phyloP scores from a whole-genome alignment of 306 rosid genomes.

The Luffa acutangula region DNA sequence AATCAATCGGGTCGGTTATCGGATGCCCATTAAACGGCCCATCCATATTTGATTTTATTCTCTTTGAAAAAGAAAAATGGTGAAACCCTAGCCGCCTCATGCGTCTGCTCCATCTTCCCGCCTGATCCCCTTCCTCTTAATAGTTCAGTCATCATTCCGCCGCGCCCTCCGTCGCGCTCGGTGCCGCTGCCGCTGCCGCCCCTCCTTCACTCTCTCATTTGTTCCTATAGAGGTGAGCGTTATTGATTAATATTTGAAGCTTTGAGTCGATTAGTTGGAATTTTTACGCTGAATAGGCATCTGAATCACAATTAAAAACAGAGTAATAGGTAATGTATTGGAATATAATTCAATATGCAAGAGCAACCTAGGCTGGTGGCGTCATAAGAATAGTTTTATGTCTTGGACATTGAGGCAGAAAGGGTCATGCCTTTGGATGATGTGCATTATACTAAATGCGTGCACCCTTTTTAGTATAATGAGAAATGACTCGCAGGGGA shows the following conservation, averaged over 20 bases:
- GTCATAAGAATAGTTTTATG: neutral
- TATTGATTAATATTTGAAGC: neutral
- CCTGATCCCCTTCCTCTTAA: neutral
- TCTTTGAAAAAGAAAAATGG: no score
- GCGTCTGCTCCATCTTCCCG: no score
- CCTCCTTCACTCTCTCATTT: neutral
- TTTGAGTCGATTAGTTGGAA: neutral
- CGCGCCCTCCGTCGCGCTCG: neutral
- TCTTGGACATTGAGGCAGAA: neutral
- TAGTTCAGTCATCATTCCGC: neutral
- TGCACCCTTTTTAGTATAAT: neutral
- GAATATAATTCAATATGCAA: neutral
- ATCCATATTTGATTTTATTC: no score
- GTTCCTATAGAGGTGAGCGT: constrained; percentile 77
- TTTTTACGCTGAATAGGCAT: neutral
- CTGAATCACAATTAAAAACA: neutral
- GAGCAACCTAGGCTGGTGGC: neutral
- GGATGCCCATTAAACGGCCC: neutral
- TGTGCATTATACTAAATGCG: neutral
- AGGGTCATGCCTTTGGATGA: neutral
- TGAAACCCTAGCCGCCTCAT: no score
- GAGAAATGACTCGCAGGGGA: no score
- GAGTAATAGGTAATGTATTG: neutral
- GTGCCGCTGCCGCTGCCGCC: neutral
- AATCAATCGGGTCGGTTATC: neutral